Evolutionary conservation across 2,329 filamentous ascomycete genomes (phyloP).

Genomic region (Fusarium sp.): DNA sequence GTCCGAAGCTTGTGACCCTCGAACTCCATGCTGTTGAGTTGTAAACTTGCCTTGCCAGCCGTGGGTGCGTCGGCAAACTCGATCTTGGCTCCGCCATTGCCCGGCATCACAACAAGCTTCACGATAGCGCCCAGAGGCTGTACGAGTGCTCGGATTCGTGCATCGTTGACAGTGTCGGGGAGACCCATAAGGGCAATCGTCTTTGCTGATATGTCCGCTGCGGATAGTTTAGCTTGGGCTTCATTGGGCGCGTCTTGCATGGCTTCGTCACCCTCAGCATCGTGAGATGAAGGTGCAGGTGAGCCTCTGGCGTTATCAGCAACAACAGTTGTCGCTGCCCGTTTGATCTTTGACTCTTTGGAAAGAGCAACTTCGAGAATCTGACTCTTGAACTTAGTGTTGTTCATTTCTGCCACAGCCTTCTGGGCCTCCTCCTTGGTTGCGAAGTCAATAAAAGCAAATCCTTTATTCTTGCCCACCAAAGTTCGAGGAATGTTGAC

Average conservation of each 20-base stretch:
- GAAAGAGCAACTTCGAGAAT: constrained; percentile 74
- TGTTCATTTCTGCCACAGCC: constrained; percentile 75
- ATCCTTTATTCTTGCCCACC: constrained; percentile 77
- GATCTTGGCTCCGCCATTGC: constrained; percentile 86
- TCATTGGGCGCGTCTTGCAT: constrained; percentile 48
- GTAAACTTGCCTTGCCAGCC: constrained; percentile 77
- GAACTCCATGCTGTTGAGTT: constrained; percentile 66
- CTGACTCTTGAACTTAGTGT: constrained; percentile 74
- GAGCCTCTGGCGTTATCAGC: constrained; percentile 48
- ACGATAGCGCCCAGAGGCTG: constrained; percentile 77
- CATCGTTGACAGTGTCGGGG: constrained; percentile 92
- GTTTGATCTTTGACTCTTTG: constrained; percentile 66
- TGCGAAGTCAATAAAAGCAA: constrained; percentile 82
- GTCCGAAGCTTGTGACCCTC: constrained; percentile 65
- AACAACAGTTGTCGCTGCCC: constrained; percentile 59
- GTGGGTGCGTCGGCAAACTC: constrained; percentile 79
- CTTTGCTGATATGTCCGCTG: constrained; percentile 67
- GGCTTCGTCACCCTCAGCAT: constrained; percentile 53
- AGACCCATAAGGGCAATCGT: constrained; percentile 86
- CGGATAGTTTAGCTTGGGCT: constrained; percentile 50
- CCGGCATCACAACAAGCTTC: constrained; percentile 82
- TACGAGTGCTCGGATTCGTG: constrained; percentile 78
- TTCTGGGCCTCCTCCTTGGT: constrained; percentile 75
- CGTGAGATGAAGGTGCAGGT: constrained; percentile 50
- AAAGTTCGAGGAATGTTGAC: constrained; percentile 77